phyloP scores from a whole-genome alignment of 2,329 filamentous ascomycete species.

The Xylaria sp. region DNA sequence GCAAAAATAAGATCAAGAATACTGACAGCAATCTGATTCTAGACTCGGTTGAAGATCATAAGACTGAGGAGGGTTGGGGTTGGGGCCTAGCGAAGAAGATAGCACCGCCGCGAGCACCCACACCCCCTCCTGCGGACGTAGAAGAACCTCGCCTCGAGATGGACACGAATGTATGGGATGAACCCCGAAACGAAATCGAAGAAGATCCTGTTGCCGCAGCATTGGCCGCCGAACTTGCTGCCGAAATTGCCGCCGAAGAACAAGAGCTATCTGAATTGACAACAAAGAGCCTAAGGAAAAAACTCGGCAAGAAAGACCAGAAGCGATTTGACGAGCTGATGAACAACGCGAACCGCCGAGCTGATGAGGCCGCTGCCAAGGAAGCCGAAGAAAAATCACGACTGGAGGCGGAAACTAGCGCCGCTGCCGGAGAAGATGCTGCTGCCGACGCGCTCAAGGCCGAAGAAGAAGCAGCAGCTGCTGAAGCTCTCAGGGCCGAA shows the following conservation, averaged over 20 bases:
- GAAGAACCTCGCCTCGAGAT: constrained; percentile 47
- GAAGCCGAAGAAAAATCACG: constrained; percentile 53
- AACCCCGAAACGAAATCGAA: constrained; percentile 50
- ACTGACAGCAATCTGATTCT: constrained; percentile 53
- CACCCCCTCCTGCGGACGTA: constrained; percentile 60
- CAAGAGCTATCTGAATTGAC: constrained; percentile 50
- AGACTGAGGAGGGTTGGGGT: constrained; percentile 57
- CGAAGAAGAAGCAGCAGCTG: constrained; percentile 38
- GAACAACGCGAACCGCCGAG: constrained; percentile 49
- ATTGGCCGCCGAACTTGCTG: constrained; percentile 52
- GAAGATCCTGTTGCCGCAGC: constrained; percentile 50
- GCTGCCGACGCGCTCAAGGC: constrained; percentile 43
- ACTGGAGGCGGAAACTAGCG: constrained; percentile 40
- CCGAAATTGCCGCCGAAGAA: constrained; percentile 56
- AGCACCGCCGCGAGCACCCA: constrained; percentile 61
- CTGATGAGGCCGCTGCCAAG: constrained; percentile 51
- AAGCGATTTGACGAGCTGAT: constrained; percentile 52
- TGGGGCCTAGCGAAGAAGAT: constrained; percentile 56
- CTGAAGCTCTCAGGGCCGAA: constrained; percentile 28
- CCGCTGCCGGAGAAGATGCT: constrained; percentile 35
- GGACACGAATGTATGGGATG: constrained; percentile 51
- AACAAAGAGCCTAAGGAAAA: constrained; percentile 47
- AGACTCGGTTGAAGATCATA: constrained; percentile 58
- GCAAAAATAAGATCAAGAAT: constrained; percentile 44
- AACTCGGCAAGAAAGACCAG: constrained; percentile 47